Evolutionary conservation across 2,329 filamentous ascomycete species (phyloP).

Genomic region (Epicoccum nigrum): DNA sequence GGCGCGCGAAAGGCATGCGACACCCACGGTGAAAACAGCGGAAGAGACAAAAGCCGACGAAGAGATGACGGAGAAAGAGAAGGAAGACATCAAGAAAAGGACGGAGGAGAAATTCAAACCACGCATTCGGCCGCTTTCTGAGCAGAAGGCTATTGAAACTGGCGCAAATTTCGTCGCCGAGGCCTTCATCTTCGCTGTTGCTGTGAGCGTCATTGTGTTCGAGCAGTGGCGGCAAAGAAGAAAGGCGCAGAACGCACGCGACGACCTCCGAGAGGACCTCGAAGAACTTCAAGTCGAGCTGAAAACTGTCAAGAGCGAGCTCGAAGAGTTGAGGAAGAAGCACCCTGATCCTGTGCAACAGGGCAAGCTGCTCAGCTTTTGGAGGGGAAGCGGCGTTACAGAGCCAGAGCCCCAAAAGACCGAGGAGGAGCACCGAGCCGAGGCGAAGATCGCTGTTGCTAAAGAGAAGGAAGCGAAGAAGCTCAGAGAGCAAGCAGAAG

Average conservation of each 20-base stretch:
- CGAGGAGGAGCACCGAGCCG: constrained; percentile 17
- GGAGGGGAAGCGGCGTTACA: constrained; percentile 32
- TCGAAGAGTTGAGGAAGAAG: constrained; percentile 49
- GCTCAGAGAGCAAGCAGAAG: constrained; percentile 7
- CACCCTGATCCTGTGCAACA: constrained; percentile 35
- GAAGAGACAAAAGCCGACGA: constrained; percentile 64
- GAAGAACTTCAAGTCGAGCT: constrained; percentile 61
- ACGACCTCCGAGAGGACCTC: constrained; percentile 66
- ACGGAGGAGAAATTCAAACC: constrained; percentile 51
- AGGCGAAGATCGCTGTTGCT: constrained; percentile 9
- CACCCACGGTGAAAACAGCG: constrained; percentile 67
- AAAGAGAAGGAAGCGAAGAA: constrained; percentile 18
- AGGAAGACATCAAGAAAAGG: constrained; percentile 55
- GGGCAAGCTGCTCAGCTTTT: constrained; percentile 38
- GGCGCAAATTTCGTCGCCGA: constrained; percentile 74
- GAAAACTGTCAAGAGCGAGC: constrained; percentile 46
- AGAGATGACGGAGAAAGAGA: constrained; percentile 54
- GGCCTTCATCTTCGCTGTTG: constrained; percentile 69
- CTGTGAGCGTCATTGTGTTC: constrained; percentile 65
- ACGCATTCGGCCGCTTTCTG: constrained; percentile 67
- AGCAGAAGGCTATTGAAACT: constrained; percentile 71
- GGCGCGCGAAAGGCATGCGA: constrained; percentile 57
- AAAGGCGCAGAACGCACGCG: constrained; percentile 65
- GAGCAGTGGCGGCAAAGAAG: constrained; percentile 66
- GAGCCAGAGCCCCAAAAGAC: constrained; percentile 25